Percentiles rank a stretch among this genome's conserved stretches.
Conservation (phyloP, 805 yeast genomes). For the Candida krabiensis region DNA sequence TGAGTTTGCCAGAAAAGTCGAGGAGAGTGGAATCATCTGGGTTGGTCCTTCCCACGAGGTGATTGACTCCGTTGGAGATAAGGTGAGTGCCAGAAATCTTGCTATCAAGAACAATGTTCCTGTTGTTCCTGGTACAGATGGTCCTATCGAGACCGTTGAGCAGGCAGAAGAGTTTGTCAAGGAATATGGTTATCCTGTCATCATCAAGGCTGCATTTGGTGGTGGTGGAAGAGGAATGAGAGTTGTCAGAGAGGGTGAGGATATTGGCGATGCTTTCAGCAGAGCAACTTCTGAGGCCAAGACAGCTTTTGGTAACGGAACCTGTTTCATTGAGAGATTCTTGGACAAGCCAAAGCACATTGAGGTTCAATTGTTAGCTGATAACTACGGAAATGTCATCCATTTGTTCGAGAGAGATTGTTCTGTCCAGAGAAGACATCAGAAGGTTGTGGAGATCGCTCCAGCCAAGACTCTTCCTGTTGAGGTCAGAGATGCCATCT, state of each 20-base stretch:
- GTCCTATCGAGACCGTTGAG: constrained; percentile 80
- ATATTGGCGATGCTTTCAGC: constrained; percentile 83
- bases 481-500: constrained; percentile 84
- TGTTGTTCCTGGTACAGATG: constrained; percentile 96
- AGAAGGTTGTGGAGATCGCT: constrained; percentile 97
- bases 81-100: constrained; percentile 88
- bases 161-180: constrained; percentile 81
- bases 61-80: constrained; percentile 95
- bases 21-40: constrained; percentile 90
- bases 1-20: constrained; percentile 90
- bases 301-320: constrained; percentile 97
- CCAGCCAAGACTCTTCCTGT: constrained; percentile 90
- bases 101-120: constrained; percentile 86
- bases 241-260: constrained; percentile 96
- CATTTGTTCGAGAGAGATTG: constrained; percentile 98
- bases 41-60: constrained; percentile 88
- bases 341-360: constrained; percentile 95
- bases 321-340: constrained; percentile 96
- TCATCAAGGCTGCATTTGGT: constrained; percentile 98
- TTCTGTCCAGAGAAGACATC: constrained; percentile 99
- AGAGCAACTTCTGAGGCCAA: constrained; percentile 95
- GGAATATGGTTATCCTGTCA: constrained; percentile 90
- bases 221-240: constrained; percentile 99
- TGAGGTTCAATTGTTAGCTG: constrained; percentile 95
- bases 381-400: constrained; percentile 88